phyloP scores from a whole-genome alignment of 106 monocot genomes.

The Platanthera guangdongensis region DNA sequence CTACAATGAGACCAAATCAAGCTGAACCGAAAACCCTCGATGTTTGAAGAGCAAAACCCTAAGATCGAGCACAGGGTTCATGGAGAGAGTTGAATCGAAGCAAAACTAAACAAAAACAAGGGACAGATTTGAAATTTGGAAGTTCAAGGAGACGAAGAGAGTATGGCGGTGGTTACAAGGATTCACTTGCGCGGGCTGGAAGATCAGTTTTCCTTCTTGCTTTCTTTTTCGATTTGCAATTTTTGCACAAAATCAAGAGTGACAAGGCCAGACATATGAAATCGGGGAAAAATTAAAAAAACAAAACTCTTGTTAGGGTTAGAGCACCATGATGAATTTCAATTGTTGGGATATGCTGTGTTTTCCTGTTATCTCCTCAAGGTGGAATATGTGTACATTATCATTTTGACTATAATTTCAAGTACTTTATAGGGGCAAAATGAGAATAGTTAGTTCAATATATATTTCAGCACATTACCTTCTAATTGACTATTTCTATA shows the following conservation, averaged over 20 bases:
- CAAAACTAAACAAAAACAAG: background rate
- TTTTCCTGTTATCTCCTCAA: too few species aligned
- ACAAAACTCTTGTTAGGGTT: background rate
- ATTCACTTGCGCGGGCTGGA: background rate
- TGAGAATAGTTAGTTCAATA: too few species aligned
- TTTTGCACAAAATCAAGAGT: background rate
- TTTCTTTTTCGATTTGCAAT: background rate
- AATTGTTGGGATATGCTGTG: background rate
- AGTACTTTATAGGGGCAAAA: too few species aligned
- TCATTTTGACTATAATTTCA: too few species aligned
- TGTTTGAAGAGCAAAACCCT: conserved; percentile 13
- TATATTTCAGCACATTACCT: too few species aligned
- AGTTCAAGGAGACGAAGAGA: background rate
- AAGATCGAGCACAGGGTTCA: background rate
- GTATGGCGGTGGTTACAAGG: background rate
- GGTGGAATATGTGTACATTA: too few species aligned
- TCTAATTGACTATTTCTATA: too few species aligned
- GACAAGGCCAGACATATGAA: background rate
- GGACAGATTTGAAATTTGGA: background rate
- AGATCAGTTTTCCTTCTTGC: background rate
- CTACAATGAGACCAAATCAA: background rate
- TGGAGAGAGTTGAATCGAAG: background rate
- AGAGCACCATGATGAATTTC: background rate
- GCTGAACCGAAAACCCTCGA: background rate
- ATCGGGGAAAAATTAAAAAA: background rate